Evolutionary conservation across 768 basidiomycete species (phyloP), one percentile per base, ranked within the genome.

Genomic region (Cystofilobasidium ferigula): DNA sequence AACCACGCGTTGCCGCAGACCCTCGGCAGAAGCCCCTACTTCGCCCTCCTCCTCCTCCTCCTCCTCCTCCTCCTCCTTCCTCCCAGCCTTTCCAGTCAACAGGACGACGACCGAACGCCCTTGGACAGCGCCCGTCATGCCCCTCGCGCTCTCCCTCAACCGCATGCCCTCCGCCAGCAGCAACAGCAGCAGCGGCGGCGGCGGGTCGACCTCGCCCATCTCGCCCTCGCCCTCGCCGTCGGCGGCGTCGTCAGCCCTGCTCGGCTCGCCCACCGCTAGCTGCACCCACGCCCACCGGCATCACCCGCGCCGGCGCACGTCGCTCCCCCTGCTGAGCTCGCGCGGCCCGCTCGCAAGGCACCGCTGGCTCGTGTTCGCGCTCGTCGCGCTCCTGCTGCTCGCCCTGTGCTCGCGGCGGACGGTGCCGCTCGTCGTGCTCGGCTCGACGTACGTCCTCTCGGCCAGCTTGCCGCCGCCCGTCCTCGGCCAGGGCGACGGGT

Each of bases 381-480:
- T 54, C 9, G 28, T 54, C 13, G 16, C 28, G 28, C 10, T 32
- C 14, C 10, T 6, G 4, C 10, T 32, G 28, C 28, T 32, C 51
- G 9, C 18, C 30, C 51, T 54, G 14, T n/a, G n/a, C n/a, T 32
- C 51, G 28, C 6, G 14, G 18, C 51, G 51, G 28, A 54, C 30
- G 14, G 51, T 30, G 5, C 51, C 51, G 14, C 14, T 54, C 51
- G 2, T 54, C 51, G 51, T 54, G 18, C 51, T 54, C 51, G 51
- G 51, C 26, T 54, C 51, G 51, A 54, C 51, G 10, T 54, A 54
- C 51, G 18, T 54, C 14, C 28, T 54, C 26, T 32, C 51, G 51
- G 28, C 51, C 5, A 30, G 28, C 4, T 54, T 4, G 10, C 51
- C 51, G 28, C 12, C 51, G 1, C 51, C 51, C 7, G 51, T 54